These are phyloP conservation scores for Fusarium nisikadoi DNA, from an alignment of 2,329 filamentous ascomycete genomes.

Conservation along the genomic window DNA sequence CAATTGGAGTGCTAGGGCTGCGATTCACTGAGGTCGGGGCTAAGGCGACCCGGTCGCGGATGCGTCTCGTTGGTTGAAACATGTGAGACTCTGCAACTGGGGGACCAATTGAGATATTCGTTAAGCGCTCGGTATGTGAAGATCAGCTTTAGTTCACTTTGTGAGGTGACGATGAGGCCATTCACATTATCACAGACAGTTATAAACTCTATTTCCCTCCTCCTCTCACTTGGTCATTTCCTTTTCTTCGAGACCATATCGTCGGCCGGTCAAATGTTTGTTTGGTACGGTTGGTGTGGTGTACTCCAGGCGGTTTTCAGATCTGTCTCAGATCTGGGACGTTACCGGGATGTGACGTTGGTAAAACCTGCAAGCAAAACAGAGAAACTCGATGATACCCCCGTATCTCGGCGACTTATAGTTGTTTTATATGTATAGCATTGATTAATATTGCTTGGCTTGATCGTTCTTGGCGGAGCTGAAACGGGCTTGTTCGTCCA, in stretches of 20 bases:
- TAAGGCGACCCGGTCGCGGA: slow-evolving; percentile 35
- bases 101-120: slow-evolving; percentile 21
- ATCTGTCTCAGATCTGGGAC: slow-evolving; percentile 18
- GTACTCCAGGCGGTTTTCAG: slow-evolving; percentile 2
- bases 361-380: slow-evolving; percentile 20
- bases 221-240: neutral
- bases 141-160: neutral
- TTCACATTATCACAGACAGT: neutral
- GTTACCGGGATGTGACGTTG: slow-evolving; percentile 25
- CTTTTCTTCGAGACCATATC: too few relatives aligned
- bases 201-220: neutral
- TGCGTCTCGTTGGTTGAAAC: slow-evolving; percentile 36
- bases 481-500: neutral
- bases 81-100: neutral
- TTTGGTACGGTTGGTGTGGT: neutral
- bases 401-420: neutral
- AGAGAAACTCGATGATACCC: neutral
- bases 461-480: neutral
- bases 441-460: neutral
- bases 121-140: slow-evolving; percentile 28
- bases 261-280: neutral
- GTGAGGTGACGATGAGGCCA: slow-evolving; percentile 14
- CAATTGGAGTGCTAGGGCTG: neutral
- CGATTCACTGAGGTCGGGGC: slow-evolving; percentile 19
- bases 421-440: slow-evolving; percentile 7